phyloP scores from a whole-genome alignment of 2,329 filamentous ascomycete genomes.

The Colletotrichum kahawae region DNA sequence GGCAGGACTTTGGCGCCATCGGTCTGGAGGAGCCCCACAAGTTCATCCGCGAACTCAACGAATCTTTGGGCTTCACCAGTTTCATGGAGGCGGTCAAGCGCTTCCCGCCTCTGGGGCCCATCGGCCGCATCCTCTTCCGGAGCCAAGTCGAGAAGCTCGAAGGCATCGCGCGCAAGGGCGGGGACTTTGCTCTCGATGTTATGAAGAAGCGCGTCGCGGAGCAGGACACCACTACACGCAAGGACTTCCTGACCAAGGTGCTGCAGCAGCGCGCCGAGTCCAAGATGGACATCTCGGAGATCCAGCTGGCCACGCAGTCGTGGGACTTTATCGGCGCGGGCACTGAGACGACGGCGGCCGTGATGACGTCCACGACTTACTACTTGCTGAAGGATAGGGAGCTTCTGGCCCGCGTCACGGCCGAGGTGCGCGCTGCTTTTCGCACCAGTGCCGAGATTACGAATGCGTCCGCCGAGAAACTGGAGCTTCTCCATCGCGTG shows the following conservation, averaged over 20 bases:
- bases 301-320: not conserved
- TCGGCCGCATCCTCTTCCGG: not conserved
- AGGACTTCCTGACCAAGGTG: not conserved
- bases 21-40: not conserved
- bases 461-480: not conserved
- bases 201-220: not conserved
- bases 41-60: not conserved
- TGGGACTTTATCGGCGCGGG: not conserved
- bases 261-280: not conserved
- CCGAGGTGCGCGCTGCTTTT: not conserved
- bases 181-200: not conserved
- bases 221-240: not conserved
- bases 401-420: not conserved
- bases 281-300: not conserved
- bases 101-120: not conserved
- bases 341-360: not conserved
- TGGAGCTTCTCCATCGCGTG: not conserved
- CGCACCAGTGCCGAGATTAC: not conserved
- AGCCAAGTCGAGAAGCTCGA: not conserved
- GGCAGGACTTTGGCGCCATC: not conserved
- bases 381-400: not conserved
- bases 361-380: not conserved
- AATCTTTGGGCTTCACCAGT: not conserved
- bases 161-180: not conserved
- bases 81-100: not conserved